Evolutionary conservation across 2,329 filamentous ascomycete species (phyloP).

Genomic region (Mollisia scopiformis): DNA sequence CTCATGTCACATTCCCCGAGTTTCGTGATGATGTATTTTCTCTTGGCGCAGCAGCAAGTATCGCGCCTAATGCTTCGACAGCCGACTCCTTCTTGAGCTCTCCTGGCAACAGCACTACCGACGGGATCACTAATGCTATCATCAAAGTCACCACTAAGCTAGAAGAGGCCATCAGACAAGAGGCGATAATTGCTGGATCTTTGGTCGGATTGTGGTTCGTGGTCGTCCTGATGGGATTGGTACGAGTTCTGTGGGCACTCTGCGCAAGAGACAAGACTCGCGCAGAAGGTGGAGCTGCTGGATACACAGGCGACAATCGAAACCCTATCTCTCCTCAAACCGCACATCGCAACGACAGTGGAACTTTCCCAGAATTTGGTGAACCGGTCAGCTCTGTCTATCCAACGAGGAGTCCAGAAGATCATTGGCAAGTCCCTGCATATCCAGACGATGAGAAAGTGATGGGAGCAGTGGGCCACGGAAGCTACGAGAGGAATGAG

Average conservation of each 20-base stretch:
- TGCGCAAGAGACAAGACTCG: constrained; percentile 60
- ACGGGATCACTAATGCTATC: constrained; percentile 81
- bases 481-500: constrained; percentile 24
- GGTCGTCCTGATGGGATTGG: constrained; percentile 73
- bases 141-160: constrained; percentile 70
- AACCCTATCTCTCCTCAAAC: constrained; percentile 13
- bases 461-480: constrained; percentile 17
- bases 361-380: constrained; percentile 28
- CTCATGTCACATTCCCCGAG: constrained; percentile 78
- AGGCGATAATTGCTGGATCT: constrained; percentile 77
- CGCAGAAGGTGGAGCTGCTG: constrained; percentile 56
- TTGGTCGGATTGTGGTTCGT: constrained; percentile 79
- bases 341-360: constrained; percentile 13
- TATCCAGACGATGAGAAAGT: constrained; percentile 24
- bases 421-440: constrained; percentile 10
- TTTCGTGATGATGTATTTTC: constrained; percentile 84
- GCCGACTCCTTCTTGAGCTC: constrained; percentile 77
- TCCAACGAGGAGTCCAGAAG: constrained; percentile 8
- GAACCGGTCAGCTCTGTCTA: constrained; percentile 23
- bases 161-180: constrained; percentile 68
- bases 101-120: constrained; percentile 71
- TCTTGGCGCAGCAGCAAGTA: constrained; percentile 67
- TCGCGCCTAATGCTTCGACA: constrained; percentile 56
- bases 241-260: constrained; percentile 66
- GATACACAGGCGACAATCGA: constrained; percentile 29